Evolutionary conservation across 495 filamentous ascomycete genomes (phyloP), one percentile per base, ranked within the genome.

Genomic region (Podospora bellae-mahoneyi): DNA sequence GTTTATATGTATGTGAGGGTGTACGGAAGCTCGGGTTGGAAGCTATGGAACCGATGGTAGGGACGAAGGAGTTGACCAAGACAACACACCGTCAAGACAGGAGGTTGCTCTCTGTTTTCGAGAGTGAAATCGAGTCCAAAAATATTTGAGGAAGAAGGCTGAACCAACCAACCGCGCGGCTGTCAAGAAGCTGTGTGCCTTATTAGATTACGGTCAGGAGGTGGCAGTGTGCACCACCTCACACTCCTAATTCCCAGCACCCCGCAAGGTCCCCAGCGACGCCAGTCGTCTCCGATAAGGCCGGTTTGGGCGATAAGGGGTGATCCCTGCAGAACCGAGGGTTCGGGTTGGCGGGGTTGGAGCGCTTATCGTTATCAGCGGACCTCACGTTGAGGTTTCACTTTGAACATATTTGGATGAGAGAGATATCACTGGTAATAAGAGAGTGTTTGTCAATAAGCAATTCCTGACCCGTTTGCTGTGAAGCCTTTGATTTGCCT

Each of bases 141-240:
- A 48, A 48, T 48, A 48, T 48, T 48, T 48, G 39, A 48, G 39
- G 39, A 48, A 16, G 9, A 48, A 48, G 39, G 39, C 39, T 48
- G 9, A 48, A 48, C 39, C 9, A 58, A 58, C n/a, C 56, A 27
- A 58, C 19, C 3, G 56, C 56, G 56, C 56, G 56, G 56, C 56
- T 27, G n/a, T 27, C 23, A 20, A 27, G 23, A 57, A 57, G 20
- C 3, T 20, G 6, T 58, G 19, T 5, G 56, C 56, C 54, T 56
- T 32, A 23, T 26, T 28, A 61, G 59, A 61, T 23, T 18, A 30
- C 26, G 16, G 56, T 30, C 20, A 61, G 59, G 59, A 61, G 59
- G 59, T 61, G 59, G 59, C 27, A 61, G 59, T 61, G 59, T 61
- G 59, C 19, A 59, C 56, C 26, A 30, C 23, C 20, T 23, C 20